A percentile compares a stretch with the other conserved stretches of the same genome.
These are phyloP conservation scores for Aureobasidium lini DNA, from an alignment of 2,329 filamentous ascomycete species.

Conservation along the genomic window DNA sequence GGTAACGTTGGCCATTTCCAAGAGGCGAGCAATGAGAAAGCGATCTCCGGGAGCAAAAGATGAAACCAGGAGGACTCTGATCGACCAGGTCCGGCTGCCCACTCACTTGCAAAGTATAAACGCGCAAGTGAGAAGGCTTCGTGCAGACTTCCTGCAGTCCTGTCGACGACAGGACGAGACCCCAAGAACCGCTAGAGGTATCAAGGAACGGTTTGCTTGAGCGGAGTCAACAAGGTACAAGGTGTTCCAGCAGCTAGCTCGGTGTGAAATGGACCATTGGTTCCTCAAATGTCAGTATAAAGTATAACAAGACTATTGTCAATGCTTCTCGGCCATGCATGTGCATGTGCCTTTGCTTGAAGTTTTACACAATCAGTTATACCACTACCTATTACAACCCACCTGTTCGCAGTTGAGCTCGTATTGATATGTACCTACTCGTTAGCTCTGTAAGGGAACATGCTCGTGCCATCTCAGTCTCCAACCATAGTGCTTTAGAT, in stretches of 20 bases:
- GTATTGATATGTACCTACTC: constrained; percentile 4
- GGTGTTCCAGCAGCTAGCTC: background rate
- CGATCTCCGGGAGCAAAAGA: background rate
- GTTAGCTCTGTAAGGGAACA: background rate
- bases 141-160: background rate
- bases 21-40: background rate
- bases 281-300: background rate
- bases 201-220: background rate
- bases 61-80: background rate
- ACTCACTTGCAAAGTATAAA: background rate
- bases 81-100: background rate
- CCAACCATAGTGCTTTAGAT: background rate
- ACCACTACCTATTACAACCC: background rate
- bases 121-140: constrained; percentile 1
- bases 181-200: background rate
- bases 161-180: background rate
- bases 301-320: background rate
- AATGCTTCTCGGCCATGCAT: background rate
- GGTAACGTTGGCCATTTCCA: background rate
- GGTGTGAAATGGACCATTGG: background rate
- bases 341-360: background rate
- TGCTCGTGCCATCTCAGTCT: background rate
- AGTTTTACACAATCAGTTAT: background rate
- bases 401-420: constrained; percentile 1
- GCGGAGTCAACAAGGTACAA: background rate